Base-by-base conservation (phyloP, 2,329 filamentous ascomycete genomes). In the Meredithiella fracta region DNA sequence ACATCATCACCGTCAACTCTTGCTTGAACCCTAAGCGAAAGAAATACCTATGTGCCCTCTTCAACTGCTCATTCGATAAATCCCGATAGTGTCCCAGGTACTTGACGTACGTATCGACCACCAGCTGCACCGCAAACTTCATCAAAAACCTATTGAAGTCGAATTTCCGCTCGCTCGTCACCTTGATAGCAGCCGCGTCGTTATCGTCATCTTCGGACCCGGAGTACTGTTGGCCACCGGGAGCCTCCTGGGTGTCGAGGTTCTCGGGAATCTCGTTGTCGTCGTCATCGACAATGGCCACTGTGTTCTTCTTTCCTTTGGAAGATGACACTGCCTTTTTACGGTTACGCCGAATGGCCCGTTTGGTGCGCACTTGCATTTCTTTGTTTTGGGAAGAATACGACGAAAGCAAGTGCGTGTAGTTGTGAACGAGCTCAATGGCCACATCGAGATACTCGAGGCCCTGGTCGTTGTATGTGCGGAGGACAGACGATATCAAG, bases 381-480 rank as follows among this genome's bases (percentile, higher is more conserved):
- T 97, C 89, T 4, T 85, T 80, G 63, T 98, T 97, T 64, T 94
- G 86, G 67, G 96, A 96, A 0, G 90, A 91, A 65, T 96, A 98
- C 4, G 81, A 79, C 68, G 98, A 92, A 23, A 98, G 70, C 67
- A 97, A 90, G 47, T 89, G 85, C 54, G 97, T 71, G 65, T 96
- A 97, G 54, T 94, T 87, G 64, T 97, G 89, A 0, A 86, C 78
- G 40, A 97, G 79, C 63, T 98, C 91, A 1, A 91, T 97, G 58
- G 85, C 83, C 4, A 90, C 85, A 67, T 98, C 90, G 1, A 98
- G 76, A 62, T 96, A 98, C 56, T 89, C 86, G 62, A 96, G 92
- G 0, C 87, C 86, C 69, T 97, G 92, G 59, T 91, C 87, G 62
- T 94, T 94, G 71, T 94, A 97, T n/a, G 78, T 83, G 60, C 84